Percentiles rank a stretch among this genome's conserved stretches.
These are phyloP conservation scores for Claviceps paspali DNA, from an alignment of 2,329 filamentous ascomycete species.

Conservation along the genomic window DNA sequence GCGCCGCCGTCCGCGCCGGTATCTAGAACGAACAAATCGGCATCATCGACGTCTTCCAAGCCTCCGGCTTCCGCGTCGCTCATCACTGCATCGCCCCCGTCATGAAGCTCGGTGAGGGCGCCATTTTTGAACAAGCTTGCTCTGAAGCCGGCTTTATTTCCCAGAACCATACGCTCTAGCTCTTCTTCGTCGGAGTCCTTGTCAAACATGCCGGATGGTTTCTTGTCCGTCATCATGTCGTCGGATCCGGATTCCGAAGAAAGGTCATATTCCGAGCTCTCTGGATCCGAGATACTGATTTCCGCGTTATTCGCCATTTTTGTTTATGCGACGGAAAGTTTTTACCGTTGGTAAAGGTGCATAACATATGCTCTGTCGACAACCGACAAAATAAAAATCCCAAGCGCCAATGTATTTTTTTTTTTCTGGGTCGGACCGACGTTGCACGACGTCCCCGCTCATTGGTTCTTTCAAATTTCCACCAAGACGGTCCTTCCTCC, in stretches of 20 bases:
- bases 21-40: conserved; percentile 76
- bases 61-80: conserved; percentile 32
- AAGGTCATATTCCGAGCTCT: conserved; percentile 16
- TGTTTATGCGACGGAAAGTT: not conserved
- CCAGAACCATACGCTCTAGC: conserved; percentile 77
- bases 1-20: conserved; percentile 32
- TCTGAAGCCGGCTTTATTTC: conserved; percentile 70
- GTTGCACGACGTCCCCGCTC: too few species aligned
- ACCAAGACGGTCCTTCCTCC: too few species aligned
- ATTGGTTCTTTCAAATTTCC: too few species aligned
- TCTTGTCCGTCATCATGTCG: conserved; percentile 11
- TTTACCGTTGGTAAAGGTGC: not conserved
- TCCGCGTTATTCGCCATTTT: conserved; percentile 19
- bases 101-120: conserved; percentile 21
- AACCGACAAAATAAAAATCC: too few species aligned
- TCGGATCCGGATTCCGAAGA: conserved; percentile 16
- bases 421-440: too few species aligned
- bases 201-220: conserved; percentile 25
- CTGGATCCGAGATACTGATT: conserved; percentile 12
- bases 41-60: conserved; percentile 54
- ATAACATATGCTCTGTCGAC: too few species aligned
- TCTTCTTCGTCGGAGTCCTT: conserved; percentile 77
- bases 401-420: too few species aligned
- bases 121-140: conserved; percentile 45
- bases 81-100: conserved; percentile 18